Evolutionary conservation across 78 protist species (phyloP), one percentile per base, ranked within the genome.

Genomic region (Dictyostelium purpureum): DNA sequence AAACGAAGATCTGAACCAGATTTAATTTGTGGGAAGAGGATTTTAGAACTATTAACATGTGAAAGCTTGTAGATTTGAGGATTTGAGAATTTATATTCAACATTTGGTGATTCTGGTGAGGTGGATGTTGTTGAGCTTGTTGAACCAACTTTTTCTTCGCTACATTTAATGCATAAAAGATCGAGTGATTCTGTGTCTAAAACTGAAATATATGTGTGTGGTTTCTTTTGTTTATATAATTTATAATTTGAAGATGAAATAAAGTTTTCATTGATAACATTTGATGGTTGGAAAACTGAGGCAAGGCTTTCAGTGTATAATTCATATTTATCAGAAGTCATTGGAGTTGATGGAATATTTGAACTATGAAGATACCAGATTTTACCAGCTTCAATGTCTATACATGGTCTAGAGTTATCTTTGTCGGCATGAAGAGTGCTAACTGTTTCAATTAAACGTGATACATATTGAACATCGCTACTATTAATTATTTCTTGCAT

Each of bases 141-240:
- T 9, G 77, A 33, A n/a, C 19, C 37, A 33, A 59, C 42, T 63
- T 74, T 85, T 47, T 85, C 92, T 24, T 85, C 92, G 40, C 31
- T 42, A 61, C 92, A 85, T 45, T 73, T 85, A 21, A 85, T 31
- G 2, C 70, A 51, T 19, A 85, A n/a, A 35, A 85, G 63, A 59
- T 85, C 92, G 43, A 85, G 71, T n/a, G 92, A 59, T 67, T 85
- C 82, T 2, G 92, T 85, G 26, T 85, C 92, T 51, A 85, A 47
- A 28, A 85, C 42, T 28, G 92, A 54, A 33, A 85, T 42, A 7
- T 73, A 47, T 1, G 66, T 66, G 65, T 56, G 73, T 35, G 80
- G 92, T 47, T 74, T 85, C 82, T 85, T 85, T 47, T 73, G 75
- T 35, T 85, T 85, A 31, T 37, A 74, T 14, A 85, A 51, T 24